A percentile compares a stretch with the other conserved stretches of the same genome.
phyloP scores from a whole-genome alignment of 2,329 filamentous ascomycete species.

The Tolypocladium pustulatum region DNA sequence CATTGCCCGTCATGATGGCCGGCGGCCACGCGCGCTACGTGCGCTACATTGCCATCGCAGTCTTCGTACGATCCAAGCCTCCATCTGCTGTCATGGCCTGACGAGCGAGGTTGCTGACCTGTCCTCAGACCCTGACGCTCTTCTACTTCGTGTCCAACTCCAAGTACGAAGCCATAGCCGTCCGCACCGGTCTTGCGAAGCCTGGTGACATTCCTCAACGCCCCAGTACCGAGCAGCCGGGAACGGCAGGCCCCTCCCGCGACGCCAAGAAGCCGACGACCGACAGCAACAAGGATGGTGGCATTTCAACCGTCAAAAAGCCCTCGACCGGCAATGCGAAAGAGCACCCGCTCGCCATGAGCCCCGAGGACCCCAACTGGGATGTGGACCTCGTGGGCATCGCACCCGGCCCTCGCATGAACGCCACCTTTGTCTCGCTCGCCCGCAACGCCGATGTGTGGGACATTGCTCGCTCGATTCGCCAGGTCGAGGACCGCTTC shows the following conservation, averaged over 20 bases:
- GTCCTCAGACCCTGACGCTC: constrained; percentile 51
- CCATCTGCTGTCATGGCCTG: not conserved
- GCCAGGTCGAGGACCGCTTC: constrained; percentile 95
- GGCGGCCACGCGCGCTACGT: constrained; percentile 63
- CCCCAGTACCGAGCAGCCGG: not conserved
- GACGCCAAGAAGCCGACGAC: constrained; percentile 4
- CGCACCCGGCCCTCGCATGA: constrained; percentile 66
- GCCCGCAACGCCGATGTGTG: constrained; percentile 89
- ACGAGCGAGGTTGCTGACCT: constrained; percentile 6
- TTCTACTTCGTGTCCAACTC: constrained; percentile 72
- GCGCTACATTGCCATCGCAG: constrained; percentile 69
- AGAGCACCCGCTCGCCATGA: constrained; percentile 40
- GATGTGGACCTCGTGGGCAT: constrained; percentile 37
- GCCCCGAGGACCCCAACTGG: constrained; percentile 42
- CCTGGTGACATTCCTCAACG: not conserved
- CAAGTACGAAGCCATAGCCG: constrained; percentile 30
- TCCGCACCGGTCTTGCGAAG: constrained; percentile 5
- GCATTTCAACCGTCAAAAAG: constrained; percentile 12
- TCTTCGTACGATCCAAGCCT: constrained; percentile 54
- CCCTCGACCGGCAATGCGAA: constrained; percentile 14
- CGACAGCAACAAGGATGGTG: constrained; percentile 12
- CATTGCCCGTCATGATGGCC: constrained; percentile 38
- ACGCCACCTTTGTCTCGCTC: constrained; percentile 94
- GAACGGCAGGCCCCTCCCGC: not conserved
- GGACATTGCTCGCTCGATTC: constrained; percentile 94